Evolutionary conservation across 2,329 filamentous ascomycete species (phyloP).

Genomic region (Didymella segeticola): DNA sequence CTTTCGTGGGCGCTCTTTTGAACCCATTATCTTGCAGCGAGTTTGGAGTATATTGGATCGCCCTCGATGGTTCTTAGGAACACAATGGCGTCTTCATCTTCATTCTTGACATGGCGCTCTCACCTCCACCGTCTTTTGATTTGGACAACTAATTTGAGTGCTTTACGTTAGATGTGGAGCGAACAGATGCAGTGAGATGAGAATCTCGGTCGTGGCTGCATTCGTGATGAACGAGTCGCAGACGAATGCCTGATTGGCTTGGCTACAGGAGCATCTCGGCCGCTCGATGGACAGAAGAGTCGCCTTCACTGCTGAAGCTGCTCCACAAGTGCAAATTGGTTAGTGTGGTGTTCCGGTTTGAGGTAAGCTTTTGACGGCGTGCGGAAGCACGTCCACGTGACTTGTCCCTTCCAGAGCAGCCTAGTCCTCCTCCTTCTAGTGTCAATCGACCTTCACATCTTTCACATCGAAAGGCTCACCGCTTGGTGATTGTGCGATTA

Average conservation of each 20-base stretch:
- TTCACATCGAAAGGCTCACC: neutral
- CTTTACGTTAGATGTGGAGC: neutral
- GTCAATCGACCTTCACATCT: neutral
- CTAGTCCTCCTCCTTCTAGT: slow-evolving; percentile 6
- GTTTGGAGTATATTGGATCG: no score
- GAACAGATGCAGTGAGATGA: neutral
- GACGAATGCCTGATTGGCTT: neutral
- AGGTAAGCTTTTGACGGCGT: neutral
- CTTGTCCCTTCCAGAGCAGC: neutral
- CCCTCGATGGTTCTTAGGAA: no score
- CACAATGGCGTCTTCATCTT: no score
- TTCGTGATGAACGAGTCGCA: neutral
- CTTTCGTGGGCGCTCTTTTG: no score
- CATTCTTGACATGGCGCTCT: no score
- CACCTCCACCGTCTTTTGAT: neutral
- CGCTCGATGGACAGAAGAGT: neutral
- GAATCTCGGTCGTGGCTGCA: neutral
- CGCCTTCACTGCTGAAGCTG: neutral
- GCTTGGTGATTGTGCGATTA: neutral
- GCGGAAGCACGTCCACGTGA: neutral
- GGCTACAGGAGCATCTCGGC: neutral
- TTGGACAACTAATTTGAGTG: neutral
- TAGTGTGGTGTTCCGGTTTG: neutral
- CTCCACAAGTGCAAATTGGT: neutral
- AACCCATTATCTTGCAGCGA: no score